Evolutionary conservation across 345 rosid genomes (phyloP).

Genomic region (Lagerstroemia speciosa): DNA sequence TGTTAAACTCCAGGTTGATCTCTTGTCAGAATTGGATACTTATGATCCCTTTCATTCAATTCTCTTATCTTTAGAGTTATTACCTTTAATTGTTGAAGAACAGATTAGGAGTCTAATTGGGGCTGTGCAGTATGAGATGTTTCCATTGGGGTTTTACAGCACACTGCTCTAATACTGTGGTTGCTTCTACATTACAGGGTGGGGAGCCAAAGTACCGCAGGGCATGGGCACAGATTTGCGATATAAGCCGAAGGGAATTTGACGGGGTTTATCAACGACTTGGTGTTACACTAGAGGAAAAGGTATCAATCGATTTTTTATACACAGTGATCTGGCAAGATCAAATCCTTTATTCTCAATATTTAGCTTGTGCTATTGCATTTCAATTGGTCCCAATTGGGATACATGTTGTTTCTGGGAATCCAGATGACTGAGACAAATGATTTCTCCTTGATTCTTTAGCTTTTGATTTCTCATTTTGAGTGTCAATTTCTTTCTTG

Average conservation of each 20-base stretch:
- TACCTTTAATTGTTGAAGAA: neutral
- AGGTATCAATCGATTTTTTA: neutral
- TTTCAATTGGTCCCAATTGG: neutral
- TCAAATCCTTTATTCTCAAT: neutral
- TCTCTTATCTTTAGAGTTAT: neutral
- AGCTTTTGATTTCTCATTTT: neutral
- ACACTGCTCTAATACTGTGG: neutral
- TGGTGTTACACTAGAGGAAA: slow-evolving; percentile 22
- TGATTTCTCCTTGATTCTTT: neutral
- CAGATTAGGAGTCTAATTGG: neutral
- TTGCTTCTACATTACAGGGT: slow-evolving; percentile 32
- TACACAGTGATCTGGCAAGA: neutral
- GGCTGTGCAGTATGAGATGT: neutral
- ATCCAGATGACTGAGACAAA: neutral
- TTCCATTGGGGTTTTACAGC: neutral
- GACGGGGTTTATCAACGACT: slow-evolving; percentile 68
- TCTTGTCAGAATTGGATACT: neutral
- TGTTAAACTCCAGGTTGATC: slow-evolving; percentile 70
- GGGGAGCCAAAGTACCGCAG: slow-evolving; percentile 61
- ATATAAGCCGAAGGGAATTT: slow-evolving; percentile 64
- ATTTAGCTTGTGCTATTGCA: neutral
- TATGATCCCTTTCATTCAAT: neutral
- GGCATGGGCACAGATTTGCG: slow-evolving; percentile 76
- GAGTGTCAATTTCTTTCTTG: slow-evolving; percentile 3
- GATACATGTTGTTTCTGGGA: neutral